phyloP scores from a whole-genome alignment of 139 green algal species.

The Chlorella vulgaris region DNA sequence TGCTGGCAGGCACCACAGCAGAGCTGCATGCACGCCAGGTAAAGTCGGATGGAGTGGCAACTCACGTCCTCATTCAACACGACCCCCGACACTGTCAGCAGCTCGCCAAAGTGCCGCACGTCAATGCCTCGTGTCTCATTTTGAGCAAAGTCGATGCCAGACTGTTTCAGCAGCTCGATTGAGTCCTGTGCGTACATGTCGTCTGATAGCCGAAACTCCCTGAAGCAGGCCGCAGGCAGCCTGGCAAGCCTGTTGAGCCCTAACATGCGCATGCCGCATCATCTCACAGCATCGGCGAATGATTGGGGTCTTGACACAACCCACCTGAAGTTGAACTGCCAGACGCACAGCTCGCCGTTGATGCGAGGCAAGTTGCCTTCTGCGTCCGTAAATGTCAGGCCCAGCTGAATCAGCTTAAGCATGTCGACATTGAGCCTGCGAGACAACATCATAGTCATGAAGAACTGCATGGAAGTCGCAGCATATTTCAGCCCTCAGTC shows the following conservation, averaged over 20 bases:
- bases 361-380: constrained; percentile 86
- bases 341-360: constrained; percentile 91
- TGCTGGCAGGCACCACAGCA: background rate
- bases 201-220: constrained; percentile 90
- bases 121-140: constrained; percentile 92
- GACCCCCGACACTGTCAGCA: constrained; percentile 95
- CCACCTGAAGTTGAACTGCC: constrained; percentile 99
- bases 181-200: constrained; percentile 98
- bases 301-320: no score
- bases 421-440: constrained; percentile 97
- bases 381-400: constrained; percentile 94
- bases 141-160: constrained; percentile 95
- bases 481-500: no score
- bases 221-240: constrained; percentile 32
- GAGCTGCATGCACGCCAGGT: background rate
- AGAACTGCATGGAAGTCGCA: background rate
- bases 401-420: constrained; percentile 99
- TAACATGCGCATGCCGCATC: no score
- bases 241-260: no score
- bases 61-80: constrained; percentile 60
- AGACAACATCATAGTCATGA: no score
- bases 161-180: constrained; percentile 96
- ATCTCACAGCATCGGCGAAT: no score
- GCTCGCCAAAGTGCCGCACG: constrained; percentile 92
- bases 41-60: no score